A percentile compares a stretch with the other conserved stretches of the same genome.
phyloP scores from a whole-genome alignment of 2,329 filamentous ascomycete genomes.

The Nemania serpens region DNA sequence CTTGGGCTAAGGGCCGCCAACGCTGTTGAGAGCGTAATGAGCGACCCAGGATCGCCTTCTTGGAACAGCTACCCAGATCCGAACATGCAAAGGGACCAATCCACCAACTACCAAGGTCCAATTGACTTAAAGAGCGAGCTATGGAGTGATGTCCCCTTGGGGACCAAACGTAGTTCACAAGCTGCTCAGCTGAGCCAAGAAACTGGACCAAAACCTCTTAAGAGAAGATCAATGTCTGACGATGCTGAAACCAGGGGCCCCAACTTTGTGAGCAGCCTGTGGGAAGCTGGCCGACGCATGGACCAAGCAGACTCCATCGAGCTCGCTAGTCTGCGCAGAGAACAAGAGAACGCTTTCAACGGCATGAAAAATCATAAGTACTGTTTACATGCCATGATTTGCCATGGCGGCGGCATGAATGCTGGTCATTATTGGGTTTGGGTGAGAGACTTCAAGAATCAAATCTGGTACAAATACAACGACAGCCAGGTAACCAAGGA shows the following conservation, averaged over 20 bases:
- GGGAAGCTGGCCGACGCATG: constrained; percentile 24
- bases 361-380: constrained; percentile 72
- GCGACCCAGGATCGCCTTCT: not conserved
- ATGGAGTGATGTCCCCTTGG: constrained; percentile 24
- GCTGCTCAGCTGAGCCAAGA: constrained; percentile 7
- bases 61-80: constrained; percentile 2
- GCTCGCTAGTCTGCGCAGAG: constrained; percentile 46
- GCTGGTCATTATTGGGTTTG: constrained; percentile 97
- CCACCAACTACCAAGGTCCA: not conserved
- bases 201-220: constrained; percentile 14
- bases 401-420: constrained; percentile 75
- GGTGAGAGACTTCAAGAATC: constrained; percentile 83
- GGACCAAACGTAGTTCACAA: constrained; percentile 22
- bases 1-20: constrained; percentile 22
- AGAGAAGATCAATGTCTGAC: constrained; percentile 17
- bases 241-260: not conserved
- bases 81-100: not conserved
- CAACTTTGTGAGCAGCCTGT: constrained; percentile 29
- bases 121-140: constrained; percentile 19
- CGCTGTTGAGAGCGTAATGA: constrained; percentile 10
- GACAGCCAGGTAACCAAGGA: constrained; percentile 78
- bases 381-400: constrained; percentile 87
- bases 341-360: constrained; percentile 60
- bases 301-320: constrained; percentile 54
- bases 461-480: constrained; percentile 93